These are phyloP conservation scores for Globisporangium solare DNA, from an alignment of 352 stramenopile species.

Conservation along the genomic window DNA sequence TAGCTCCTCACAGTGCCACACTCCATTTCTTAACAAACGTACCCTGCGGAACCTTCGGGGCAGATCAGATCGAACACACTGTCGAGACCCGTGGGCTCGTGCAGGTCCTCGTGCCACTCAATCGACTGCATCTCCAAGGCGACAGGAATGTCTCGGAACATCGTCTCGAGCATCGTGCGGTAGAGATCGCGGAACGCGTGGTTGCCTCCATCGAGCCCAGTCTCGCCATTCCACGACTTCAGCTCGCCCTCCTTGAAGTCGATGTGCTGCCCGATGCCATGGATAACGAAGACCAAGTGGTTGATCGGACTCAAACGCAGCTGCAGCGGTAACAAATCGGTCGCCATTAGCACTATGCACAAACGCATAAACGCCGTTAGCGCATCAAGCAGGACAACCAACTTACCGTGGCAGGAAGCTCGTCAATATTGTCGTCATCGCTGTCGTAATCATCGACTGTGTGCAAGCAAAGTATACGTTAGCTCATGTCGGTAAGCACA, in stretches of 20 bases:
- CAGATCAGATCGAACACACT: slow-evolving; percentile 83
- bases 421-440: slow-evolving; percentile 64
- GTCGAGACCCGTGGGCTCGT: slow-evolving; percentile 81
- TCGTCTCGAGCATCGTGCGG: slow-evolving; percentile 67
- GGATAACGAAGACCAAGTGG: slow-evolving; percentile 85
- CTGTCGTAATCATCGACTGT: slow-evolving; percentile 27
- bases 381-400: background rate
- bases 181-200: slow-evolving; percentile 78
- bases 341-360: too few species aligned
- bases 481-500: background rate
- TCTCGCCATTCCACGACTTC: slow-evolving; percentile 73
- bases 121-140: slow-evolving; percentile 87
- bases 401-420: slow-evolving; percentile 64
- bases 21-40: slow-evolving; percentile 4
- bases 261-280: slow-evolving; percentile 81
- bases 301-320: slow-evolving; percentile 71
- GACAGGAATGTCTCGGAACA: slow-evolving; percentile 77
- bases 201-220: slow-evolving; percentile 71
- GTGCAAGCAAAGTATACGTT: too few species aligned
- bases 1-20: too few species aligned
- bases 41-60: slow-evolving; percentile 69
- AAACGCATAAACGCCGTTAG: too few species aligned
- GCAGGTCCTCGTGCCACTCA: slow-evolving; percentile 88
- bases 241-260: slow-evolving; percentile 84
- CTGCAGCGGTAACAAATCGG: slow-evolving; percentile 20